Conservation (phyloP, 2,329 filamentous ascomycete species). For the Trichoderma sp. region DNA sequence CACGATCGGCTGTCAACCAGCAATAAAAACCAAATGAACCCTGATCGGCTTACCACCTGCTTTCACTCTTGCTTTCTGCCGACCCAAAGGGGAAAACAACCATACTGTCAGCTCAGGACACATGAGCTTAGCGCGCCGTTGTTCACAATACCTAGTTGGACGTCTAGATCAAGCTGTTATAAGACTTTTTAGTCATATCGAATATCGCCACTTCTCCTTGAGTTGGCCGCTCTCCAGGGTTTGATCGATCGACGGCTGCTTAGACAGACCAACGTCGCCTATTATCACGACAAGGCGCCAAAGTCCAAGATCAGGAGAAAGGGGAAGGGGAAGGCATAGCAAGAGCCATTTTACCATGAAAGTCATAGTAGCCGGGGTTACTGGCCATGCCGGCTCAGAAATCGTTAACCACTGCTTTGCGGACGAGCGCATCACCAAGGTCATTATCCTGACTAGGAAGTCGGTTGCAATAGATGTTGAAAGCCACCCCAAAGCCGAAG, state of each 20-base stretch:
- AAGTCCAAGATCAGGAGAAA: not conserved
- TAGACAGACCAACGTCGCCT: not conserved
- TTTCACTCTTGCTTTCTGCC: not conserved
- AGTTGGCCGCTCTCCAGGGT: not conserved
- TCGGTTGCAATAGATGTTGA: constrained; percentile 46
- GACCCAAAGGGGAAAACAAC: not conserved
- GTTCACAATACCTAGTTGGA: constrained; percentile 11
- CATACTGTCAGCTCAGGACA: not conserved
- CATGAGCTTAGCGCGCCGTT: not conserved
- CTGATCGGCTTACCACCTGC: not conserved
- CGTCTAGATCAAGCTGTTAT: not conserved
- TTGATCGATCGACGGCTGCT: not conserved
- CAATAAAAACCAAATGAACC: constrained; percentile 10
- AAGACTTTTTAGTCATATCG: not conserved
- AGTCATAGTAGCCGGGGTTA: constrained; percentile 59
- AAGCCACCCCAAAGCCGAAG: constrained; percentile 51
- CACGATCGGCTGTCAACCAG: constrained; percentile 18
- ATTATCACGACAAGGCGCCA: not conserved
- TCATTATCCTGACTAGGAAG: constrained; percentile 54
- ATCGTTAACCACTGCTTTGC: constrained; percentile 54
- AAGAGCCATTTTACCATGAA: constrained; percentile 48
- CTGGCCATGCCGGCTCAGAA: constrained; percentile 58
- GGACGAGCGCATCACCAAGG: constrained; percentile 51
- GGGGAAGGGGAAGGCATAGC: not conserved
- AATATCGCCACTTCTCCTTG: not conserved